Evolutionary conservation across 1,139 yeast genomes (phyloP).

Genomic region (Dujonia santamariae): DNA sequence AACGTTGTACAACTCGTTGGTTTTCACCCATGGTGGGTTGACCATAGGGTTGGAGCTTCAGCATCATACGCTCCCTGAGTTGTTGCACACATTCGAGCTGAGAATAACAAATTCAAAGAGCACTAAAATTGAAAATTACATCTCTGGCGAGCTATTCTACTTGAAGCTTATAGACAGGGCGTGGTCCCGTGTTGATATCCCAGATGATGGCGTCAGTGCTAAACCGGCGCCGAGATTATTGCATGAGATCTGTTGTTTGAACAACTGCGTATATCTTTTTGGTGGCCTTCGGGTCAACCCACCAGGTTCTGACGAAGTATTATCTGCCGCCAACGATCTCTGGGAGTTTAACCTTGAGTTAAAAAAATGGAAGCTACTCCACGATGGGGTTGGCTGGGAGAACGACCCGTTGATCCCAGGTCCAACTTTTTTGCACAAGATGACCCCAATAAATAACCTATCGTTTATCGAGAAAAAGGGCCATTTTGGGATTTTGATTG

Average conservation of each 20-base stretch:
- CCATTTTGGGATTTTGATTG: constrained; percentile 54
- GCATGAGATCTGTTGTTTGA: constrained; percentile 53
- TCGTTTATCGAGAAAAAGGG: constrained; percentile 40
- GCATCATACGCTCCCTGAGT: constrained; percentile 30
- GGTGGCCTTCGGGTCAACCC: constrained; percentile 52
- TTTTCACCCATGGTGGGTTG: constrained; percentile 69
- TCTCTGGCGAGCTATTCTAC: constrained; percentile 56
- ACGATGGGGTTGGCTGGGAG: constrained; percentile 31
- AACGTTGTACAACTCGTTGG: constrained; percentile 52
- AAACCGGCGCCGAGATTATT: constrained; percentile 55
- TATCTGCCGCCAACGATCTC: constrained; percentile 42
- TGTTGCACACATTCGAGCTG: constrained; percentile 23
- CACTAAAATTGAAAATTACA: constrained; percentile 36
- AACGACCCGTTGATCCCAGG: constrained; percentile 27
- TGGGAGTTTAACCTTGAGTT: constrained; percentile 61
- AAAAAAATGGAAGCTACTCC: constrained; percentile 50
- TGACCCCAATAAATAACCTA: constrained; percentile 43
- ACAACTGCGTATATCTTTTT: constrained; percentile 51
- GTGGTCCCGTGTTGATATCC: constrained; percentile 46
- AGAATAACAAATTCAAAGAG: constrained; percentile 27
- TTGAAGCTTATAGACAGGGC: constrained; percentile 53
- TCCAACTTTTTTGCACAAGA: constrained; percentile 52
- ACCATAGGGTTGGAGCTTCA: constrained; percentile 52
- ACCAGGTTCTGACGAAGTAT: constrained; percentile 5
- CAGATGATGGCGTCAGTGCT: constrained; percentile 11